Evolutionary conservation across 768 basidiomycete genomes (phyloP), one percentile per base, ranked within the genome.

Genomic region (Termitomyces sp.): DNA sequence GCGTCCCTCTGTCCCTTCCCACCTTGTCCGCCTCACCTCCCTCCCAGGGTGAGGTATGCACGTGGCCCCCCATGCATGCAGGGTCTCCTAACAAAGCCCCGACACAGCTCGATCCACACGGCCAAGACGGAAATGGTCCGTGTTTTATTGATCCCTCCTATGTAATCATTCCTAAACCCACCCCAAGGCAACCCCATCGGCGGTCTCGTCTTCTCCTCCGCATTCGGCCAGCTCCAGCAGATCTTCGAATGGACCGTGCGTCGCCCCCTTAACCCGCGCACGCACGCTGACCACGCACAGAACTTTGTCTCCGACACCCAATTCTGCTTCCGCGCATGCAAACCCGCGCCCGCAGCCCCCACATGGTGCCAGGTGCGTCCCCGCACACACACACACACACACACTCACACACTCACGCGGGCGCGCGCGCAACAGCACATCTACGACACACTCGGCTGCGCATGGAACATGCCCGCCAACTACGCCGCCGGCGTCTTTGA

Each of bases 301-400:
- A 84, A 86, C 70, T 88, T 86, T 65, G 75, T 90, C 55, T 77
- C 81, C 5, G 74, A 73, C 60, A 66, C 74, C 47, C 70, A 80
- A 61, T 92, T 89, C 72, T 92, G 88, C 73, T 81, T 90, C 74
- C 83, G 88, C 46, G 86, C 81, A 16, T 90, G 87, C 70, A 82
- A 81, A 55, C 79, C 81, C 26, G 74, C 73, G 0, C 71, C 74
- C 6, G 71, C 69, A 24, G 81, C 85, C 2, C 79, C 83, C 1
- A 68, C 65, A 3, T 72, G 76, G 63, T 90, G 87, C 67, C 75
- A 66, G 41, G 65, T 62, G 46, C 40, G 40, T 57, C 18, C 13
- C 2, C 38, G 26, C 35, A 4, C 35, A 18, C 18, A 14, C 33
- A 3, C n/a, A 1, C 2, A 3, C 5, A 2, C 38, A 33, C 35